phyloP scores from a whole-genome alignment of 1,284 basidiomycete genomes.

The Pseudozyma pruni region DNA sequence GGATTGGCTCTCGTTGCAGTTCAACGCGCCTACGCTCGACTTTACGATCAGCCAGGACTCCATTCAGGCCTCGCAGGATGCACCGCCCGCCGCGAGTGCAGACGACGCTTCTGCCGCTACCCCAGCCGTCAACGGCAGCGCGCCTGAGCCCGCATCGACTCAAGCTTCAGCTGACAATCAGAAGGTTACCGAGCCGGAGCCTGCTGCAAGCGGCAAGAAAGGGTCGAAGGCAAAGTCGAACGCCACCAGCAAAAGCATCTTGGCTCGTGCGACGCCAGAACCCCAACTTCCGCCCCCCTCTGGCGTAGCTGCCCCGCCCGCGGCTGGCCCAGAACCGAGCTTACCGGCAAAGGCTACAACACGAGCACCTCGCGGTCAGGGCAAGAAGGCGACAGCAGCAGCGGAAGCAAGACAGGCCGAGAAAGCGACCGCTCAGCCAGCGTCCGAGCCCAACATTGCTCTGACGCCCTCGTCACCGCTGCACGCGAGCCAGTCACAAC shows the following conservation, averaged over 20 bases:
- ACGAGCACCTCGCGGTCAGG: conserved; percentile 3
- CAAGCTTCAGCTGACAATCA: not conserved
- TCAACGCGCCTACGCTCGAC: conserved; percentile 8
- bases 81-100: not conserved
- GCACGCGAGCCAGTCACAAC: conserved; percentile 3
- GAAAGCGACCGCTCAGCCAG: not conserved
- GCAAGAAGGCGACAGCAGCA: conserved; percentile 11
- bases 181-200: not conserved
- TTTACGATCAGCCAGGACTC: conserved; percentile 6
- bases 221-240: conserved; percentile 6
- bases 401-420: conserved; percentile 1
- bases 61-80: conserved; percentile 6
- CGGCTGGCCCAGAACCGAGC: not conserved
- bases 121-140: not conserved
- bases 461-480: conserved; percentile 29
- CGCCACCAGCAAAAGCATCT: conserved; percentile 4
- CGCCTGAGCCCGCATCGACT: not conserved
- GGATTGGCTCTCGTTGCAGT: conserved; percentile 20
- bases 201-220: not conserved
- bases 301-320: conserved; percentile 11
- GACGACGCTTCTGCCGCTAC: not conserved
- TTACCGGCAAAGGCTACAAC: conserved; percentile 12
- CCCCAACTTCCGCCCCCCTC: conserved; percentile 28
- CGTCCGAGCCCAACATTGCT: conserved; percentile 14
- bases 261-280: conserved; percentile 13